Base-by-base conservation (phyloP, 2,329 filamentous ascomycete species). In the Diaporthe helianthi region DNA sequence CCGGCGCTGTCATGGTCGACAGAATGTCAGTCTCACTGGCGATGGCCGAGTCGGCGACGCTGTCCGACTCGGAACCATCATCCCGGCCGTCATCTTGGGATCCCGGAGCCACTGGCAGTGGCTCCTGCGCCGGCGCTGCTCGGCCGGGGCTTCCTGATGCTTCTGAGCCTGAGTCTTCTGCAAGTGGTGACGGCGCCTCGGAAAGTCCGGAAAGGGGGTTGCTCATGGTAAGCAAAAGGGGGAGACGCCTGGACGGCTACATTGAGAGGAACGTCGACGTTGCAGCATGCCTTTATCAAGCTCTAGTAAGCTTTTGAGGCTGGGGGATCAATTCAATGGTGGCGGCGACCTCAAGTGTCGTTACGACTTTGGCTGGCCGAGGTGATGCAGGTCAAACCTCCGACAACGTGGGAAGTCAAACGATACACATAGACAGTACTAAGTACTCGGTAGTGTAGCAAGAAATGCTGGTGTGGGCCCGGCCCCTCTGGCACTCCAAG, bases 21-120 rank as follows among this genome's bases (percentile, higher is more conserved):
- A 68, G 26, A 22, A 60, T 36, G n/a, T 68, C 47, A 12, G 61
- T 63, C n/a, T 69, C 70, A 4, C 70, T 49, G 13, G 70, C 70
- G 4, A 71, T 49, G 10, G 70, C 70, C 49, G 70, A 71, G 60
- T 71, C 70, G 31, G 70, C 36, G 26, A 54, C 58, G 51, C 69
- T 71, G 1, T 54, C 38, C 52, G 51, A 55, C 22, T 67, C 65
- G 22, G n/a, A 33, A 22, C 29, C 61, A 17, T 44, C 5, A 38
- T 67, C 53, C 7, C 29, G 52, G 47, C 13, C 65, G 13, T 10
- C 15, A 2, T 49, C 10, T n/a, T 58, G 65, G 7, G 53, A 17
- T 17, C 6, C 44, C 44, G 15, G 65, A 36, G 53, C 33, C 17
- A 31, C 38, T 31, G 52, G n/a, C n/a, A n/a, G n/a, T n/a, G 26